Percentiles rank a stretch among this genome's conserved stretches.
Conservation (phyloP, 371 early-diverging fungal genomes). For the Rhizopus arrhizus region DNA sequence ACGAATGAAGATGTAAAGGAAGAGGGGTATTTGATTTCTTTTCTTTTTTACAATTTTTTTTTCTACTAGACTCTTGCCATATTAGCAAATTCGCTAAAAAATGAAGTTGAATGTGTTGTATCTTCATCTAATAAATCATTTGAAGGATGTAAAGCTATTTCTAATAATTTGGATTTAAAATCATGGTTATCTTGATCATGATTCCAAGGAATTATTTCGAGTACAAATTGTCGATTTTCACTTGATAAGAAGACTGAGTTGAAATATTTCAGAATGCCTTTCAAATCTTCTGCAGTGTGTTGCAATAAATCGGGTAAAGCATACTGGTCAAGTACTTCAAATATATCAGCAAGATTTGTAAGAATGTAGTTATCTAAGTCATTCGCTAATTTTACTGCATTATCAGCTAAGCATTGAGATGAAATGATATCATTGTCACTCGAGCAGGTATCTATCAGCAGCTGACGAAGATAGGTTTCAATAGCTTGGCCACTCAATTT, state of each 20-base stretch:
- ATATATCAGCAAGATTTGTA: conserved; percentile 26
- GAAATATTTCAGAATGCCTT: conserved; percentile 41
- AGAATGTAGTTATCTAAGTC: conserved; percentile 37
- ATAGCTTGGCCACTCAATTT: conserved; percentile 27
- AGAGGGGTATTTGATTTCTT: conserved; percentile 10
- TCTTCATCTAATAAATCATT: conserved; percentile 12
- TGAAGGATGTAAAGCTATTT: conserved; percentile 22
- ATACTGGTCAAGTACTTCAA: conserved; percentile 28
- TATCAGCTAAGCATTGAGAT: conserved; percentile 29
- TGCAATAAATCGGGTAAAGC: conserved; percentile 39
- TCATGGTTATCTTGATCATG: conserved; percentile 19
- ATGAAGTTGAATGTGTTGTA: conserved; percentile 24
- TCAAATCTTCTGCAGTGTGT: conserved; percentile 37
- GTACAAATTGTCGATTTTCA: conserved; percentile 28
- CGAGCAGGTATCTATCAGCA: conserved; percentile 22
- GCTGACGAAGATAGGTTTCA: conserved; percentile 26
- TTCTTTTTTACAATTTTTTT: background rate
- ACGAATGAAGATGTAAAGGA: background rate
- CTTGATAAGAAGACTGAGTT: conserved; percentile 35
- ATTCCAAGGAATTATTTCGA: conserved; percentile 42
- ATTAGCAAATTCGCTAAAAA: conserved; percentile 30
- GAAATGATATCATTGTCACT: conserved; percentile 16
- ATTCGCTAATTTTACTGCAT: conserved; percentile 27
- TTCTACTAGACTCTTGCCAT: conserved; percentile 26
- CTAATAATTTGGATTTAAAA: conserved; percentile 31